Evolutionary conservation across 2,329 filamentous ascomycete genomes (phyloP).

Genomic region (Rhexocercosporidium sp.): DNA sequence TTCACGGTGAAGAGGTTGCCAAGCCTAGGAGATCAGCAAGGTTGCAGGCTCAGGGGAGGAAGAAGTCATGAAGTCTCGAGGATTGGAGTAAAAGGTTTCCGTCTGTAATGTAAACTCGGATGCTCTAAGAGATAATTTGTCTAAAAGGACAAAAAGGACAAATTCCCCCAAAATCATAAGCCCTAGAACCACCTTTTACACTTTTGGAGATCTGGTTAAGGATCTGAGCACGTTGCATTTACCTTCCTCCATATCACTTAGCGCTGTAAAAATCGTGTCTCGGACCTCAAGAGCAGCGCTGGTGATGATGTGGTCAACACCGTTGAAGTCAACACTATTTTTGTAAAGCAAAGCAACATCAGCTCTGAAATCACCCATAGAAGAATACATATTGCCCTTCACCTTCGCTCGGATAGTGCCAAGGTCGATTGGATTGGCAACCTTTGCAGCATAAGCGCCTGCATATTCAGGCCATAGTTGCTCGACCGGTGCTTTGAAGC

Average conservation of each 20-base stretch:
- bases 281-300: conserved; percentile 59
- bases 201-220: not conserved
- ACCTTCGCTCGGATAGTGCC: conserved; percentile 79
- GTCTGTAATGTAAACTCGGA: not conserved
- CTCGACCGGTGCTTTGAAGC: conserved; percentile 80
- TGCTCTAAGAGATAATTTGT: not conserved
- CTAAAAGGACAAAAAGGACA: not conserved
- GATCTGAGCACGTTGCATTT: conserved; percentile 6
- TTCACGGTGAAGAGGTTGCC: not conserved
- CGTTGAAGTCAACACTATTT: conserved; percentile 84
- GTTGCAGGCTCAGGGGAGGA: not conserved
- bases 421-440: conserved; percentile 84
- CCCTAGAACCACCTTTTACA: not conserved
- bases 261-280: conserved; percentile 44
- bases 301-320: conserved; percentile 74
- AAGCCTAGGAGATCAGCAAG: conserved; percentile 6
- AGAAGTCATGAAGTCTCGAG: not conserved
- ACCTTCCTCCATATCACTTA: conserved; percentile 23
- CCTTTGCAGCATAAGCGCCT: conserved; percentile 68
- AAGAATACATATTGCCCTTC: conserved; percentile 68
- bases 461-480: conserved; percentile 75
- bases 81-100: not conserved
- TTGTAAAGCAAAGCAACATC: conserved; percentile 79
- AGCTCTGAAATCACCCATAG: conserved; percentile 70
- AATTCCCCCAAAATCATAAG: not conserved